Percentiles rank a stretch among this genome's conserved stretches.
phyloP scores from a whole-genome alignment of 495 filamentous ascomycete species.

The Xylaria longipes region DNA sequence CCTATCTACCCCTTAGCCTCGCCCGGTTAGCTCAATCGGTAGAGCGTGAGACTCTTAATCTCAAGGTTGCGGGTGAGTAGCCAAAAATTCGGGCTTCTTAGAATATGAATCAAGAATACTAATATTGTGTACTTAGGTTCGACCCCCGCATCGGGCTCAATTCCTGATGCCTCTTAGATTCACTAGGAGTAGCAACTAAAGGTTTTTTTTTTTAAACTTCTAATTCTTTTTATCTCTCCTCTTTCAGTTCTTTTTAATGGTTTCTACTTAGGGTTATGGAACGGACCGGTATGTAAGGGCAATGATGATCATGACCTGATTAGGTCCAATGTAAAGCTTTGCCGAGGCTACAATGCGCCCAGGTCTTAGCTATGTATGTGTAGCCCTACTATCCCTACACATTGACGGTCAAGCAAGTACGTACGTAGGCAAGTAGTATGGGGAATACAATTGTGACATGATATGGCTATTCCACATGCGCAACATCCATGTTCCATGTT shows the following conservation, averaged over 20 bases:
- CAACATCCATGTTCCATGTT: slow-evolving; percentile 13
- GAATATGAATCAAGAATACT: not conserved
- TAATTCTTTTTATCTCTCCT: not conserved
- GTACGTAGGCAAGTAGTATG: not conserved
- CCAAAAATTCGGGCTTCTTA: not conserved
- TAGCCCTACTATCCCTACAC: not conserved
- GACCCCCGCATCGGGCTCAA: slow-evolving; percentile 51
- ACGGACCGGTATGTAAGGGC: not conserved
- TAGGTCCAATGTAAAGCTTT: not conserved
- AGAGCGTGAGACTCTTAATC: slow-evolving; percentile 70
- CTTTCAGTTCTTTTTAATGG: not conserved
- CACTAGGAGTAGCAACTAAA: slow-evolving; percentile 30
- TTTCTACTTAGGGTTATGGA: no score
- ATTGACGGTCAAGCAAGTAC: not conserved
- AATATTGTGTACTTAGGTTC: slow-evolving; percentile 33
- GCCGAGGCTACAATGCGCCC: not conserved
- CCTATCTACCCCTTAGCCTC: slow-evolving; percentile 13
- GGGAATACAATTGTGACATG: slow-evolving; percentile 1
- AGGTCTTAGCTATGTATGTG: not conserved
- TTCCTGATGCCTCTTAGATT: slow-evolving; percentile 39
- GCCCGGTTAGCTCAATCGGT: slow-evolving; percentile 78
- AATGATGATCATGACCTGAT: not conserved
- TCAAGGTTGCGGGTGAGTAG: slow-evolving; percentile 26
- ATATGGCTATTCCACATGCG: not conserved
- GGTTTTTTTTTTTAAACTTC: slow-evolving; percentile 21